A percentile compares a stretch with the other conserved stretches of the same genome.
phyloP scores from a whole-genome alignment of 345 rosid genomes.

The Gossypium australe region DNA sequence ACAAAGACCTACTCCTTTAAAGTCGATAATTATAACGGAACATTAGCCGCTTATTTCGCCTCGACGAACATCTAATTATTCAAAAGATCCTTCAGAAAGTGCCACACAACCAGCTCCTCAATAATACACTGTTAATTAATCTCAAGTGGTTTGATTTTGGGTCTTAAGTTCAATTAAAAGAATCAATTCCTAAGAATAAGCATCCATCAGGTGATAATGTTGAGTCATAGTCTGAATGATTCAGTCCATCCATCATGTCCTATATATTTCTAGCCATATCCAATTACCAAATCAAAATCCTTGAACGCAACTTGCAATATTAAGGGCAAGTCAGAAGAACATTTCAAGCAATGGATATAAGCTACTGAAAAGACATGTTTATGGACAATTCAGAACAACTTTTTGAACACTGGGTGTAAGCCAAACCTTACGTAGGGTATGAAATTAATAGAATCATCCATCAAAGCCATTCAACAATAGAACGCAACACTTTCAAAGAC shows the following conservation, averaged over 20 bases:
- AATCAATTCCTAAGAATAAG: neutral
- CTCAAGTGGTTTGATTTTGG: neutral
- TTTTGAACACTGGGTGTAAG: neutral
- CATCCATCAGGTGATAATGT: neutral
- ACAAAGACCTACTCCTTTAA: neutral
- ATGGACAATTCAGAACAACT: too few species aligned
- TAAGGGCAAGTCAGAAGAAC: neutral
- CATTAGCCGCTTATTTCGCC: neutral
- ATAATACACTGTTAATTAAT: neutral
- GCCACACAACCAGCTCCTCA: neutral
- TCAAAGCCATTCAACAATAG: neutral
- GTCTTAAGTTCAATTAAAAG: neutral
- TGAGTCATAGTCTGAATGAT: neutral
- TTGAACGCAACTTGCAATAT: neutral
- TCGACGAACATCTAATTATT: conserved; percentile 2
- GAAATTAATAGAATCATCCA: neutral
- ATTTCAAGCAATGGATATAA: neutral
- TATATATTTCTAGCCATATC: neutral
- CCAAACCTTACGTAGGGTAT: neutral
- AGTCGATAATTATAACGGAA: neutral
- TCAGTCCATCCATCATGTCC: neutral
- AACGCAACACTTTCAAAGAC: neutral
- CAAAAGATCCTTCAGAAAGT: neutral
- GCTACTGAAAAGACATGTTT: too few species aligned
- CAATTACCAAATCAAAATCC: neutral